A percentile compares a stretch with the other conserved stretches of the same genome.
These are phyloP conservation scores for Falciphora oryzae DNA, from an alignment of 2,329 filamentous ascomycete species.

Conservation along the genomic window DNA sequence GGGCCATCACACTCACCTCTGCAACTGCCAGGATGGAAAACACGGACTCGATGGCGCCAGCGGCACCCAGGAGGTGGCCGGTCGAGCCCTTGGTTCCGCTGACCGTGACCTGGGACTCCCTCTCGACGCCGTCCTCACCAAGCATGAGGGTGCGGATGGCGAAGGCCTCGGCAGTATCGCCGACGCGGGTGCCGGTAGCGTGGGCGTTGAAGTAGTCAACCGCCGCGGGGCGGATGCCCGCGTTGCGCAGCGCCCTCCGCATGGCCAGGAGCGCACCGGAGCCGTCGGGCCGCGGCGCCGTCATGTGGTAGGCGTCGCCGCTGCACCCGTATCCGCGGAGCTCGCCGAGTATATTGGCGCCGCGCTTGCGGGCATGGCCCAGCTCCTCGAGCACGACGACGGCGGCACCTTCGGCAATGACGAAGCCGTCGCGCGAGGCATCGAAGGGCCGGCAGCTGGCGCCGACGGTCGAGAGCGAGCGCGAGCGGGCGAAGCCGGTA, in stretches of 20 bases:
- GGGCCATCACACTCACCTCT: constrained; percentile 51
- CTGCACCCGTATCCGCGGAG: constrained; percentile 84
- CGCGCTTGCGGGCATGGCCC: constrained; percentile 75
- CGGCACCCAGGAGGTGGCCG: constrained; percentile 85
- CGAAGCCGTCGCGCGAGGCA: constrained; percentile 71
- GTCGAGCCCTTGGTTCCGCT: constrained; percentile 93
- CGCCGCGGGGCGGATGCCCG: constrained; percentile 58
- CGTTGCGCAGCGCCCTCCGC: constrained; percentile 72
- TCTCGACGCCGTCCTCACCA: constrained; percentile 59
- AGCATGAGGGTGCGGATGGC: constrained; percentile 76
- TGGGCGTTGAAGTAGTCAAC: constrained; percentile 96
- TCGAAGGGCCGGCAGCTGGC: constrained; percentile 86
- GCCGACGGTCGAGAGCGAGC: constrained; percentile 70
- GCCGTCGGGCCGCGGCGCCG: constrained; percentile 78
- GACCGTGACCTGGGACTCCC: constrained; percentile 64
- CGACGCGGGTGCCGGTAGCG: constrained; percentile 80
- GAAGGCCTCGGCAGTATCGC: constrained; percentile 80
- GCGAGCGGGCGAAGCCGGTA: constrained; percentile 81
- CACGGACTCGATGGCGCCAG: constrained; percentile 83
- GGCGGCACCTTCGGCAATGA: constrained; percentile 87
- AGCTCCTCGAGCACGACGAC: constrained; percentile 85
- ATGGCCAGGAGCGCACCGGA: constrained; percentile 78
- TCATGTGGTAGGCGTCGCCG: constrained; percentile 90
- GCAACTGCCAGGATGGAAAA: constrained; percentile 76
- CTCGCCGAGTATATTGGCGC: constrained; percentile 82